phyloP scores from a whole-genome alignment of 23 red algal species.

The Cyanidium caldarium region DNA sequence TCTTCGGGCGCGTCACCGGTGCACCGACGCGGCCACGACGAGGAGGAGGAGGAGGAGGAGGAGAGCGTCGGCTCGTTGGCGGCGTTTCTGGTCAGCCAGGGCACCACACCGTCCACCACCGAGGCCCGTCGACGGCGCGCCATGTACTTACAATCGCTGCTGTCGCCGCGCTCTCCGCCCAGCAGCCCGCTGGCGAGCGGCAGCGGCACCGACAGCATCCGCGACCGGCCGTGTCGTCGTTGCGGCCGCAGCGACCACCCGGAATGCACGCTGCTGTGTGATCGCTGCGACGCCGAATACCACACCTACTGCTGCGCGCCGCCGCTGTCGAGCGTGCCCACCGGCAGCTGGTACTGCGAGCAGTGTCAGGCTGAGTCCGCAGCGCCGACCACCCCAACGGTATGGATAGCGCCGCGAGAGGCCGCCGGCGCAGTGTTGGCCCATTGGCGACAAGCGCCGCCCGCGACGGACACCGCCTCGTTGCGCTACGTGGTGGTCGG shows the following conservation, averaged over 20 bases:
- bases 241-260: neutral
- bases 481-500: neutral
- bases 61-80: neutral
- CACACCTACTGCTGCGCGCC: slow-evolving; percentile 2
- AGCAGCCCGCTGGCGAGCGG: neutral
- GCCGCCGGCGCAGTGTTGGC: too few species aligned
- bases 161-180: neutral
- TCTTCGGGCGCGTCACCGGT: neutral
- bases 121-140: neutral
- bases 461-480: neutral
- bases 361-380: neutral
- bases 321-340: neutral
- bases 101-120: neutral
- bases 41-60: neutral
- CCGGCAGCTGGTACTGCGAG: neutral
- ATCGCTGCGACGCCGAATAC: neutral
- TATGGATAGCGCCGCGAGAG: too few species aligned
- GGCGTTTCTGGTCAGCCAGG: neutral
- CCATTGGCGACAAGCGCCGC: too few species aligned
- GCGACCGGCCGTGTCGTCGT: neutral
- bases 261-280: neutral
- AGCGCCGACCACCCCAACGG: too few species aligned
- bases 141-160: neutral
- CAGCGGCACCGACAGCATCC: neutral
- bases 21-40: neutral